Base-by-base conservation (phyloP, 768 basidiomycete genomes). In the Boletus rufocinnamomeus region DNA sequence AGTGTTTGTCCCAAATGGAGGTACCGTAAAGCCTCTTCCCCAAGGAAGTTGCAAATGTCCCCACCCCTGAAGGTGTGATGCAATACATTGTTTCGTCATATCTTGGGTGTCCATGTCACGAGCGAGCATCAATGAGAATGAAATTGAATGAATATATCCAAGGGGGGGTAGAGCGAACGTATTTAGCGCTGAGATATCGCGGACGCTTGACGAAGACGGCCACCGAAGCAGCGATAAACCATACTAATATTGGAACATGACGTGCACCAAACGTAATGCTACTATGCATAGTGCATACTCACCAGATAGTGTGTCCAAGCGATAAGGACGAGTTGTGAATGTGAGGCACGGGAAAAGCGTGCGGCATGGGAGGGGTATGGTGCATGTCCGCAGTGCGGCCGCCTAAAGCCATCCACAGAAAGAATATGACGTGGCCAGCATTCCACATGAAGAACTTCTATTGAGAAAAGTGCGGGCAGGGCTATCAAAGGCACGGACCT, bases 361-460 rank as follows among this genome's bases (percentile, higher is more conserved):
- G 55, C 16, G 43, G 25, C 41, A 50, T 43, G 50, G 57, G 32
- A 30, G 44, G 41, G 58, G 52, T 34, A 43, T 25, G 38, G 2
- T 54, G 66, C 54, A 57, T 63, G 66, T 60, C 69, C 68, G 61
- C 66, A 69, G 58, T 71, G 58, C 32, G 66, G 64, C 68, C 66
- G 64, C 61, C 59, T 41, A 38, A 37, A 14, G 23, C 52, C 56
- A 55, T 52, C 48, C 28, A 47, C 48, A 40, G 38, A 53, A 54
- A 59, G 43, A 27, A 43, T 35, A 61, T 64, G 63, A 66, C 63
- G 61, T 66, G 66, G 63, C 56, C 14, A 60, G 27, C 53, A 35
- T 68, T 69, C 63, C 56, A 60, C 46, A 58, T 23, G 56, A 58
- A 56, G 50, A 63, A 54, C 30, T 69, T 71, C 62, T 59, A 55